Evolutionary conservation across 495 filamentous ascomycete genomes (phyloP), one percentile per base, ranked within the genome.

Genomic region (Annulohypoxylon stygium): DNA sequence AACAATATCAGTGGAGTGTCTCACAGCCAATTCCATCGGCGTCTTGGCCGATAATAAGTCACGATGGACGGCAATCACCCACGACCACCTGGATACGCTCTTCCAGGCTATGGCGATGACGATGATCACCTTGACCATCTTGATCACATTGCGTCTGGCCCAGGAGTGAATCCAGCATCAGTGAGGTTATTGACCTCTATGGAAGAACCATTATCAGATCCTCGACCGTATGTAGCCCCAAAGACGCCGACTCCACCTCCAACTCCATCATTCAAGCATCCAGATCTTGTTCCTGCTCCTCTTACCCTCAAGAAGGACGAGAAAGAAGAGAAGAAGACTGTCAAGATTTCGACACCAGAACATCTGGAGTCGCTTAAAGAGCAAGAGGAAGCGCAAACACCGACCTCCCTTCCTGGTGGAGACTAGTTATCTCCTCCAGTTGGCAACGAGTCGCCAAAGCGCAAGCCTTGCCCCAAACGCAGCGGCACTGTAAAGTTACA

Each of bases 141-240:
- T 65, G 78, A 82, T 63, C 74, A 80, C 26, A 84, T 81, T 8
- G 76, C 80, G 5, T 80, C 73, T 53, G 74, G 75, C 60, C 66
- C 78, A 34, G 69, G 70, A 39, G 73, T 73, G 66, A 81, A 79
- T 70, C 78, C 78, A 61, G 79, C 78, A 53, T 82, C 76, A 66
- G 80, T 87, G n/a, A 81, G 86, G 50, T 77, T 88, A 72, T 75
- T 88, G 76, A 88, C 85, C 33, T 85, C 82, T 11, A 80, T 86
- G 75, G 86, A 87, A 48, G 84, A 86, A 34, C 76, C 78, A 33
- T 50, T 77, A 34, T 72, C 73, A 60, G 79, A 79, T 14, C 45
- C 65, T 14, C 67, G 79, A 79, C 73, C 81, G 84, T 86, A 86
- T 79, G 84, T 86, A 65, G 63, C 69, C 58, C 79, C 76, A 54